Percentiles rank a stretch among this genome's conserved stretches.
These are phyloP conservation scores for Singerocomus inundabilis DNA, from an alignment of 1,284 basidiomycete species.

Conservation along the genomic window DNA sequence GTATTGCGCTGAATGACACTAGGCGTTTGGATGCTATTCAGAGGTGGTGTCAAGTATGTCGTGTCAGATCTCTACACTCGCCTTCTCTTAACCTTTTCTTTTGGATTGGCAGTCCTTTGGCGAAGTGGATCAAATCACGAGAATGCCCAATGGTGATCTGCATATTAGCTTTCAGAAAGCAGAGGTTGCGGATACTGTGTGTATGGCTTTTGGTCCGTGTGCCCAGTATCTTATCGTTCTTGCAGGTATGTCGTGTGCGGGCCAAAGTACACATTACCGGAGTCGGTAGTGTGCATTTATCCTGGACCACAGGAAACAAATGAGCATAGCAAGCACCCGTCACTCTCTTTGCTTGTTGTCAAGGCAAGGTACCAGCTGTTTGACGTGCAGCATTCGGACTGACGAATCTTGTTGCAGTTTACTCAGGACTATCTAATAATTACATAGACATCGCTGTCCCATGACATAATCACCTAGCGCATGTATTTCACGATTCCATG, in stretches of 20 bases:
- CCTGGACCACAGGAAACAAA: conserved; percentile 68
- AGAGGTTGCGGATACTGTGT: conserved; percentile 75
- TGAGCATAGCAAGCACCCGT: conserved; percentile 28
- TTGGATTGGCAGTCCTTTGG: conserved; percentile 53
- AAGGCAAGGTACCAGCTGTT: conserved; percentile 19
- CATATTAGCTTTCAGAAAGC: conserved; percentile 67
- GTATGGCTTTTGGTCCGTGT: conserved; percentile 20
- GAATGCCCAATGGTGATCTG: conserved; percentile 71
- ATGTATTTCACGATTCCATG: conserved; percentile 32
- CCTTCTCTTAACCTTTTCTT: conserved; percentile 5
- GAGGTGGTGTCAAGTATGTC: conserved; percentile 69
- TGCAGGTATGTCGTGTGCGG: conserved; percentile 70
- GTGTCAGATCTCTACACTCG: not conserved
- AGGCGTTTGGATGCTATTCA: conserved; percentile 55
- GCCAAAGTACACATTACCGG: conserved; percentile 68
- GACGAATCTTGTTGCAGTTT: conserved; percentile 23
- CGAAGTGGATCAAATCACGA: conserved; percentile 64
- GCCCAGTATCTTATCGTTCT: conserved; percentile 3
- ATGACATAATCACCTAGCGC: conserved; percentile 28
- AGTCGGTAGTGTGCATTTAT: conserved; percentile 72
- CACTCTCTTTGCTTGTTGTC: conserved; percentile 20
- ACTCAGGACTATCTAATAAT: conserved; percentile 26
- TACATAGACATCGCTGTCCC: conserved; percentile 22
- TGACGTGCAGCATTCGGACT: not conserved
- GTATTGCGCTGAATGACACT: conserved; percentile 48